Evolutionary conservation across 495 filamentous ascomycete genomes (phyloP).

Genomic region (Neurospora sp.): DNA sequence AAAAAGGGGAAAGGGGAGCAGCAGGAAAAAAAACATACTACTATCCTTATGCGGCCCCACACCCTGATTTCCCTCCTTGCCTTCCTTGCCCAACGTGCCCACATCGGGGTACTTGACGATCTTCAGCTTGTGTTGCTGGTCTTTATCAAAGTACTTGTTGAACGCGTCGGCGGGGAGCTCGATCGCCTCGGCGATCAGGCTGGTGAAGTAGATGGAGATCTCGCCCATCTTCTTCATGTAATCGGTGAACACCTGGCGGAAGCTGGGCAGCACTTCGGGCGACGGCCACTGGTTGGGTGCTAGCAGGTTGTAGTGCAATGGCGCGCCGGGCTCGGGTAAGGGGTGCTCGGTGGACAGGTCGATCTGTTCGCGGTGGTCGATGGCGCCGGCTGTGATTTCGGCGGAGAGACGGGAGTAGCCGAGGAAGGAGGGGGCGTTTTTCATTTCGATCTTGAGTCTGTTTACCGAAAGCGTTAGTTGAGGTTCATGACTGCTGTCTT

Average conservation of each 20-base stretch:
- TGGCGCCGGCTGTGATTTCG: constrained; percentile 48
- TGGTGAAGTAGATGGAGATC: constrained; percentile 67
- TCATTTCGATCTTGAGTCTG: constrained; percentile 79
- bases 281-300: constrained; percentile 92
- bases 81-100: constrained; percentile 35
- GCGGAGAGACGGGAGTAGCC: constrained; percentile 53
- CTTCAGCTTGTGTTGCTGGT: constrained; percentile 85
- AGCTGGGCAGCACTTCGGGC: constrained; percentile 51
- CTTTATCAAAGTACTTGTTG: constrained; percentile 67
- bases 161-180: constrained; percentile 64
- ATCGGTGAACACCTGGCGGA: constrained; percentile 55
- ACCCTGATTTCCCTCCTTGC: constrained; percentile 48
- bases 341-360: constrained; percentile 76
- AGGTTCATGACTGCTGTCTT: too few species aligned
- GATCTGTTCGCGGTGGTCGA: constrained; percentile 79
- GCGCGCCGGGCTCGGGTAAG: constrained; percentile 49
- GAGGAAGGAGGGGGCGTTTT: constrained; percentile 59
- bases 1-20: too few species aligned
- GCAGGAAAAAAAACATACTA: constrained; percentile 19
- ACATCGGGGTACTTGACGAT: constrained; percentile 80
- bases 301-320: constrained; percentile 68
- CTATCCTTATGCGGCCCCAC: constrained; percentile 93
- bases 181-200: constrained; percentile 79
- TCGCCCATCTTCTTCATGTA: constrained; percentile 68
- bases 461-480: not conserved